A percentile compares a stretch with the other conserved stretches of the same genome.
Conservation (phyloP, 345 rosid genomes). For the Brassica cretica region DNA sequence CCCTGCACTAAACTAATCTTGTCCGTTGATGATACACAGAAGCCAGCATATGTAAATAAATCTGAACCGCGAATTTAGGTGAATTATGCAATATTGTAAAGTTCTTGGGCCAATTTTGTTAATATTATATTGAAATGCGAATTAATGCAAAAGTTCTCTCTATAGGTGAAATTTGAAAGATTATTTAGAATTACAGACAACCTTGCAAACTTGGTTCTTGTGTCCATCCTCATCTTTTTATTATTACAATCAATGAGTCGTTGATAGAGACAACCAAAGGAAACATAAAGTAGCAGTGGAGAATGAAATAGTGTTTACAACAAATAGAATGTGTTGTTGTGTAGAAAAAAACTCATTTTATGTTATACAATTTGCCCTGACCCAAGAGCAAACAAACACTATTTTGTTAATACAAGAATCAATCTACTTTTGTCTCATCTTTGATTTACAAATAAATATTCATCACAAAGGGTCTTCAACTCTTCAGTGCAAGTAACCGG, state of each 20-base stretch:
- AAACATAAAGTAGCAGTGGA: not conserved
- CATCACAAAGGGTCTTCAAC: not conserved
- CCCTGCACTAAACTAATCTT: constrained; percentile 12
- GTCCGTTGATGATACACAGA: constrained; percentile 8
- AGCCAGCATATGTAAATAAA: not conserved
- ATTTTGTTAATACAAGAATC: constrained; percentile 15
- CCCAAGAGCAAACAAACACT: not conserved
- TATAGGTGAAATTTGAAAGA: constrained; percentile 4
- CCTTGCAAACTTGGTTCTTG: not conserved
- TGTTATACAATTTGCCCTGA: constrained; percentile 9
- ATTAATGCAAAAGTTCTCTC: too few species aligned
- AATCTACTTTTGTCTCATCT: constrained; percentile 1
- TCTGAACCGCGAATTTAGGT: constrained; percentile 6
- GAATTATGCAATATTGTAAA: not conserved
- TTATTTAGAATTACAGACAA: constrained; percentile 29
- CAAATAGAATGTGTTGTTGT: constrained; percentile 25
- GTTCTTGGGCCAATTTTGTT: too few species aligned
- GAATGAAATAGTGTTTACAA: constrained; percentile 11
- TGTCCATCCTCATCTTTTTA: not conserved
- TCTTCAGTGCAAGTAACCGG: not conserved
- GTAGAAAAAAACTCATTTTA: constrained; percentile 5
- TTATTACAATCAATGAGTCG: not conserved
- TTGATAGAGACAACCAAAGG: not conserved
- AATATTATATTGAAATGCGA: too few species aligned
- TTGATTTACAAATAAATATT: not conserved